Conservation (phyloP, 2,329 filamentous ascomycete genomes). For the Diaporthe ampelina region DNA sequence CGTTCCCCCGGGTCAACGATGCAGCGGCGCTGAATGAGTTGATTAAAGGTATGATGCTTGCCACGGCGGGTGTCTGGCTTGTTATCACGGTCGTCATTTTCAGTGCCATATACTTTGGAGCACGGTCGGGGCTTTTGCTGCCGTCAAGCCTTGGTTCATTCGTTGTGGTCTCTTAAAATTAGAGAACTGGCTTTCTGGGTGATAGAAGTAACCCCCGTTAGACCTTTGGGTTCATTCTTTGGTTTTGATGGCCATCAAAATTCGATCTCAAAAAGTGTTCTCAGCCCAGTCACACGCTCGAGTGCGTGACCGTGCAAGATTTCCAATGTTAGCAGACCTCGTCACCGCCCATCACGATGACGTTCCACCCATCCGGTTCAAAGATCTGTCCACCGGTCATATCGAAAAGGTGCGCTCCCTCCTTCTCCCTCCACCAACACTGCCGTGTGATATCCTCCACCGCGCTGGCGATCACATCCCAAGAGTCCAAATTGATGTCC, state of each 20-base stretch:
- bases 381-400: neutral
- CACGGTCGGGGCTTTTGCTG: neutral
- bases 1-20: conserved; percentile 32
- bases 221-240: neutral
- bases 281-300: too few relatives aligned
- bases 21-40: conserved; percentile 8
- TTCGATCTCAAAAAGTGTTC: neutral
- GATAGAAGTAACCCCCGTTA: neutral
- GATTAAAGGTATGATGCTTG: conserved; percentile 7
- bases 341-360: neutral
- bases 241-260: neutral
- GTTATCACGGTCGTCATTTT: neutral
- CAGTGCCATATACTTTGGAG: neutral
- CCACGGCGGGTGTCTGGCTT: neutral
- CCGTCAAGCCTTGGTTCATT: conserved; percentile 1
- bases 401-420: too few relatives aligned
- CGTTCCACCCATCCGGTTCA: neutral
- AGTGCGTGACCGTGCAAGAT: too few relatives aligned
- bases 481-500: neutral
- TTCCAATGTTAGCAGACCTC: neutral
- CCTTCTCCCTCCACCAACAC: neutral
- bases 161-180: neutral
- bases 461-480: neutral
- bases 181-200: neutral
- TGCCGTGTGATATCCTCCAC: neutral